phyloP scores from a whole-genome alignment of 106 monocot species.

The Vanilla planifolia region DNA sequence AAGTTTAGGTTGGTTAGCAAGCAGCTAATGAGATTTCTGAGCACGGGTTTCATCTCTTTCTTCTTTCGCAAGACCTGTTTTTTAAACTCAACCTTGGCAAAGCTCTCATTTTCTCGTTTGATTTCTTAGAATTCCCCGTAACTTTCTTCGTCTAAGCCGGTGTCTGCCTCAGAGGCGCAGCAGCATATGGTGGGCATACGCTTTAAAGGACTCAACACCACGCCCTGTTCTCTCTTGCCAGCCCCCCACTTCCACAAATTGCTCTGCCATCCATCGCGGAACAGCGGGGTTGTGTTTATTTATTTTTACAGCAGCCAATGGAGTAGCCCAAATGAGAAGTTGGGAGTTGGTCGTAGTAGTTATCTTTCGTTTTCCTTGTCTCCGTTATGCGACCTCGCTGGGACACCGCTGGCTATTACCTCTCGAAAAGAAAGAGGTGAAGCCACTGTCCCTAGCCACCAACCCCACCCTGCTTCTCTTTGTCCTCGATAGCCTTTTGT shows the following conservation, averaged over 20 bases:
- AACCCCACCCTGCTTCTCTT: conserved; percentile 1
- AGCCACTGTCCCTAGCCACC: background rate
- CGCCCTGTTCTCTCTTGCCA: background rate
- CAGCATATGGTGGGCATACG: background rate
- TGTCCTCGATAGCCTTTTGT: background rate
- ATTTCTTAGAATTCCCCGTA: too few species aligned
- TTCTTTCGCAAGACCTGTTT: too few species aligned
- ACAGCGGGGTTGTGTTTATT: background rate
- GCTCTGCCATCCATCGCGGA: background rate
- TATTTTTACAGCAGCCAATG: conserved; percentile 5
- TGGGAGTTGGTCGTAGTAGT: conserved; percentile 7
- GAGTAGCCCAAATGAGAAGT: background rate
- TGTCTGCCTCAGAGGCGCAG: background rate
- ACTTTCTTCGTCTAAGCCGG: background rate
- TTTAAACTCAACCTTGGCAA: background rate
- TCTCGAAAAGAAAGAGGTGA: too few species aligned
- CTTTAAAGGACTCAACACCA: too few species aligned
- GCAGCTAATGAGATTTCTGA: too few species aligned
- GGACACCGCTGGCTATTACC: conserved; percentile 5
- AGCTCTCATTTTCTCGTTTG: too few species aligned
- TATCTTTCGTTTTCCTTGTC: conserved; percentile 30
- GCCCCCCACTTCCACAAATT: background rate
- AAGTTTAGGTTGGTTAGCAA: too few species aligned
- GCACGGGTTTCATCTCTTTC: too few species aligned
- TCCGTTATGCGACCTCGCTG: conserved; percentile 8